Conservation (phyloP, 768 basidiomycete species). For the Kwoniella dendrophila region DNA sequence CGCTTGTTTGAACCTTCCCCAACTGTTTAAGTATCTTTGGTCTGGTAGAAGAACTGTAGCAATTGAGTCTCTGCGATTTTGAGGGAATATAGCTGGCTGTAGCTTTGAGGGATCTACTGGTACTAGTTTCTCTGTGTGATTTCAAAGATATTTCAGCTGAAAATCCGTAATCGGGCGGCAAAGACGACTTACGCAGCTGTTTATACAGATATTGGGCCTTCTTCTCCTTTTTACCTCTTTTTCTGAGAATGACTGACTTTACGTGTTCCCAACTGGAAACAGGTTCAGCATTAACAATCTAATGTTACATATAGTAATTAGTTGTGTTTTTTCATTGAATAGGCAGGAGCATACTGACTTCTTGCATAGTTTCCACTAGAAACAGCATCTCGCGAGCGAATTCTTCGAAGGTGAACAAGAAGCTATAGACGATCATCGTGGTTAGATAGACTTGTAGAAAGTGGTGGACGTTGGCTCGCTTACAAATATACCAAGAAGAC, state of each 20-base stretch:
- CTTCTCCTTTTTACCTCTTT: slow-evolving; percentile 20
- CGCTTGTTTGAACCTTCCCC: slow-evolving; percentile 68
- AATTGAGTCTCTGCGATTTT: slow-evolving; percentile 77
- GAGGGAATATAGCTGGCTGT: slow-evolving; percentile 73
- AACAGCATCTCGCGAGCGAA: slow-evolving; percentile 80
- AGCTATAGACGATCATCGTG: slow-evolving; percentile 61
- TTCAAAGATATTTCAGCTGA: background rate
- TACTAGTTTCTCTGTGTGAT: slow-evolving; percentile 48
- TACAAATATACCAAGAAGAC: slow-evolving; percentile 91
- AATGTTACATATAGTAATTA: background rate
- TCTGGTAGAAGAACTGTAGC: slow-evolving; percentile 81
- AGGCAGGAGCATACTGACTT: slow-evolving; percentile 58
- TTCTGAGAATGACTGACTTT: slow-evolving; percentile 19
- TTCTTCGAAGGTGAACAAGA: slow-evolving; percentile 94
- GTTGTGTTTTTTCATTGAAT: background rate
- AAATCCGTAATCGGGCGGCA: too few species aligned
- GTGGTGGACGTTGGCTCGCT: slow-evolving; percentile 51
- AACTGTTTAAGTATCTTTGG: slow-evolving; percentile 63
- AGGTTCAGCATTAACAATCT: slow-evolving; percentile 33
- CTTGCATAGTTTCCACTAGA: slow-evolving; percentile 79
- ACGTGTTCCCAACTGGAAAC: slow-evolving; percentile 38
- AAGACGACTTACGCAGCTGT: slow-evolving; percentile 49
- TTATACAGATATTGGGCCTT: slow-evolving; percentile 43
- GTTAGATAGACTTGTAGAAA: background rate
- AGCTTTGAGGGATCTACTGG: slow-evolving; percentile 57